A percentile compares a stretch with the other conserved stretches of the same genome.
Evolutionary conservation across 306 rosid genomes (phyloP).

Genomic region (Mimosa pudica): DNA sequence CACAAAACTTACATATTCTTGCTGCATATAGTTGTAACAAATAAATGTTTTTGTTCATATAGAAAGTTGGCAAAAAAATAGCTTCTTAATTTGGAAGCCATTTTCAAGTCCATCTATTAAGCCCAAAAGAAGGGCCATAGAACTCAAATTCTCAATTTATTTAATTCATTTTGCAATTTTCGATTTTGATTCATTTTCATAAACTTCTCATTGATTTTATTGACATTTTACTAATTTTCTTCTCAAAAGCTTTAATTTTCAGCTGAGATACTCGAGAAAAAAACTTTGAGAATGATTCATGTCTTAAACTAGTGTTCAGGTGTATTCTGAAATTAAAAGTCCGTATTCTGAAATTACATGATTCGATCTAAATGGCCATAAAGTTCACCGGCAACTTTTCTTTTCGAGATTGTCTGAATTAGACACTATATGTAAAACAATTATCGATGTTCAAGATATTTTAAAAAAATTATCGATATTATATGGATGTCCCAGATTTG

Average conservation of each 20-base stretch:
- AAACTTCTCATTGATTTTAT: background rate
- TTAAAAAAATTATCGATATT: too few relatives aligned
- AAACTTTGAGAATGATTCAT: background rate
- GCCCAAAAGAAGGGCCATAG: background rate
- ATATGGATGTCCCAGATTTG: background rate
- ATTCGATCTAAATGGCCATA: background rate
- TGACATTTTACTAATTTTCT: background rate
- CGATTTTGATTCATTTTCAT: background rate
- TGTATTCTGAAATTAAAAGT: background rate
- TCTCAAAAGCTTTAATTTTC: background rate
- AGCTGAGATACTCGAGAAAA: background rate
- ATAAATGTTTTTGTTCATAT: background rate
- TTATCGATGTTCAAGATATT: too few relatives aligned
- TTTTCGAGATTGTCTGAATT: too few relatives aligned
- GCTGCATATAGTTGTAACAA: background rate
- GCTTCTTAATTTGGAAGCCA: background rate
- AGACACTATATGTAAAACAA: too few relatives aligned
- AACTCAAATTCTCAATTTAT: background rate
- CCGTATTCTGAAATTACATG: background rate
- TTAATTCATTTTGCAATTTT: background rate
- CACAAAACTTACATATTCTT: background rate
- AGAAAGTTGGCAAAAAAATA: background rate
- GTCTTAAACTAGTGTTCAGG: background rate
- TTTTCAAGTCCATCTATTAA: background rate
- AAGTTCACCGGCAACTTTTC: too few relatives aligned